Base-by-base conservation (phyloP, 495 filamentous ascomycete genomes). In the Corynascus novoguineensis region DNA sequence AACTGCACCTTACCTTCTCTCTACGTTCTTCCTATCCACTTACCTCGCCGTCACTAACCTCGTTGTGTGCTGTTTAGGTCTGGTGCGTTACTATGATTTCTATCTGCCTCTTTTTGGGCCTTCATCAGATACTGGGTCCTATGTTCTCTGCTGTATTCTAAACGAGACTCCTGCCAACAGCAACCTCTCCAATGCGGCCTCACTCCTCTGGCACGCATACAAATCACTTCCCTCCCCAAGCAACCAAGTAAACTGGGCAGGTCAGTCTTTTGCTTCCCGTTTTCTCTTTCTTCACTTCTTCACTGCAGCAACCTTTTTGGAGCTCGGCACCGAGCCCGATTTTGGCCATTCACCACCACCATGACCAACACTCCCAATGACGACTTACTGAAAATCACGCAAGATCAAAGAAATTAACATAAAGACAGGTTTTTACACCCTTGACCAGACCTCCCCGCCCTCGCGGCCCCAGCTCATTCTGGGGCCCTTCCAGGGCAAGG, bases 401-500 rank as follows among this genome's bases (percentile, higher is more conserved):
- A n/a, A 10, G 14, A 24, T 14, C 45, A 34, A 34, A 34, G 12
- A 6, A 9, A 11, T 14, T 14, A 24, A 34, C 21, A 50, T 35
- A 35, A 50, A 21, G 28, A 25, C 32, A 83, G 81, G 81, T 29
- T 96, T 96, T 82, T 96, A 96, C 73, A 84, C 87, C 50, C 77
- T 89, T 64, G 81, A 89, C 64, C 83, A 81, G 27, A 72, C 69
- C 40, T 76, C 78, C 46, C 68, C 50, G 28, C 59, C 69, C n/a
- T 31, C 54, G 22, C 71, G 72, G 52, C 71, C 60, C 10, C 75
- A 80, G 53, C 79, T 95, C 42, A 85, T 95, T 57, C 82, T 95
- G 1, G 91, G 88, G 0, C 92, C 91, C 5, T 96, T 96, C 75
- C 85, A 92, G 47, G 92, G 92, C 41, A 86, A 90, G 60, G 86